Base-by-base conservation (phyloP, 345 rosid species). In the Psidium friedrichsthalianum region DNA sequence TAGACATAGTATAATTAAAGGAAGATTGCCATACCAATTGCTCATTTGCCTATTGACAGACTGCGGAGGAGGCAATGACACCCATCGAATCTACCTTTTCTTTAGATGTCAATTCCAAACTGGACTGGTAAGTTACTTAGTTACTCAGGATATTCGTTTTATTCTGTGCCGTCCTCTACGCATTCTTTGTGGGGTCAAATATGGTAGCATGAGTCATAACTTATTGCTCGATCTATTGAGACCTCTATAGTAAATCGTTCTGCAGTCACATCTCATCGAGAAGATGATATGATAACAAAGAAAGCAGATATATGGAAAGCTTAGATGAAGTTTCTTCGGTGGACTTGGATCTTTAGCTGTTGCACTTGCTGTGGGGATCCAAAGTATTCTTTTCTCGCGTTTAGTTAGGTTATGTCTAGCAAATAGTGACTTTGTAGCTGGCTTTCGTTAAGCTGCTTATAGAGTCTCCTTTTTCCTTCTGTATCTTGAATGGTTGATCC, bases 51-150 rank as follows among this genome's bases (percentile, higher is more conserved):
- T 82, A 83, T 91, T 59, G 84, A 85, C 93, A 97, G 99, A 97
- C 99, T 78, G 99, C 99, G 58, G 96, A 96, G 85, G 99, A 97
- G 91, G 99, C 99, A 59, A 97, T 97, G 99, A 97, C 99, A 51
- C 99, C 99, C 56, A 97, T 97, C 87, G 99, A 96, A 84, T 97
- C 99, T 54, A 97, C 98, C 78, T 97, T 97, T 88, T 97, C 99
- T 57, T 90, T 97, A 87, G 98, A 97, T 90, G 99, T 97, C 84
- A 95, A 96, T 90, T 94, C 99, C 85, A 97, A 97, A 92, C 88
- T 97, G 91, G 99, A 97, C 87, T 97, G 99, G 99, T 97, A 87
- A 91, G 88, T 88, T 54, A 51, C 56, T 86, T 0, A 47, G 83
- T 18, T 51, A 47, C 56, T 82, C 40, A 5, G 55, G 56, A 69